Base-by-base conservation (phyloP, 306 rosid genomes). In the Cercis canadensis region DNA sequence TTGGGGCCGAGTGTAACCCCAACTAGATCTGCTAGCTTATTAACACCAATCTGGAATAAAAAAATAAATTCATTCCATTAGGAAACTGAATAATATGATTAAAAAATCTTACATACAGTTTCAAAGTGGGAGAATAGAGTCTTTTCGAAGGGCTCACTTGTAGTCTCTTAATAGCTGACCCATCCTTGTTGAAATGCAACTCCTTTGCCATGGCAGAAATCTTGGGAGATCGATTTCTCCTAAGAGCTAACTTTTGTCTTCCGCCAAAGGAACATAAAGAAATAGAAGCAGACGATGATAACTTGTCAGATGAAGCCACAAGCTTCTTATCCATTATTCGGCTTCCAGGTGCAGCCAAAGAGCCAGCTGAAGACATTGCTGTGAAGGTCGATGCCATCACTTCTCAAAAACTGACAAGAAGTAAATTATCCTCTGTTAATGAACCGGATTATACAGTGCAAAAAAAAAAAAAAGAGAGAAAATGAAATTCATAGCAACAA, bases 1-100 rank as follows among this genome's bases (percentile, higher is more conserved):
- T 92, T 95, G 3, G 99, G 99, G 39, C 99, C 99, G 73, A 95
- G 99, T 0, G 99, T 95, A 57, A 95, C 99, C 6, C 99, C 99
- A 62, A 95, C 99, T 53, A 95, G 81, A 72, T 95, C 99, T 24
- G 99, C 97, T 19, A 95, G 99, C 87, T 95, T 95, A 86, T 95
- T 95, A 62, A 95, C 99, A 55, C 99, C 99, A 45, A 58, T 84
- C 99, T 95, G 83, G 33, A 71, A 60, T 46, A 65, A 31, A 70
- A 57, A 15, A 39, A 44, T 8, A 0, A 44, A 3, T 4, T 11
- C 18, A 45, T 5, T 17, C 5, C 5, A 3, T 9, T 19, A 56
- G 72, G 67, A n/a, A 46, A 11, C 10, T n/a, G 11, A 11, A 7
- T 12, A 4, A 53, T 5, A 41, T 8, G 19, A 9, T 32, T 17